These are phyloP conservation scores for Plasmodium billcollinsi DNA, from an alignment of 169 alveolate genomes.

Conservation along the genomic window DNA sequence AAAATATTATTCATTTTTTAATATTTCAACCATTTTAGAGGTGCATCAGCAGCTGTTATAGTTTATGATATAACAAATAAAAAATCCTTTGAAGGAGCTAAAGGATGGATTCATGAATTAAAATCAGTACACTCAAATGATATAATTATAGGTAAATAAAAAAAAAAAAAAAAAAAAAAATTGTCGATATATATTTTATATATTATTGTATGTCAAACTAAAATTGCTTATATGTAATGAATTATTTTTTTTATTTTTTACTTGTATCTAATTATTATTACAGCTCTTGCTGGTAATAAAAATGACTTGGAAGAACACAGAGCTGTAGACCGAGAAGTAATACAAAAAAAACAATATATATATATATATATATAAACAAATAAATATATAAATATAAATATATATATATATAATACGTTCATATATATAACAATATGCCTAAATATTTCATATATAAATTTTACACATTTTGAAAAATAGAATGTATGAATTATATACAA, in stretches of 20 bases:
- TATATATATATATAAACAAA: background rate
- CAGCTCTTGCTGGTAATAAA: conserved; percentile 93
- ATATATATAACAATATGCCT: background rate
- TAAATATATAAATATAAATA: background rate
- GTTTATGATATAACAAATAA: conserved; percentile 92
- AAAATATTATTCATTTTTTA: background rate
- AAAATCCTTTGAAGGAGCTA: conserved; percentile 91
- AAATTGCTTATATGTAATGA: background rate
- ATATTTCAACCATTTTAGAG: conserved; percentile 77
- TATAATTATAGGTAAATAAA: conserved; percentile 80
- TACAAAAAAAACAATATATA: background rate
- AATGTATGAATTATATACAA: background rate
- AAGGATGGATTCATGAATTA: conserved; percentile 92
- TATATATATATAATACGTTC: background rate
- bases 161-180: too few species aligned
- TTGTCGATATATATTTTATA: background rate
- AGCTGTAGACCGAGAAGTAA: conserved; percentile 89
- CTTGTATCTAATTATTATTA: background rate
- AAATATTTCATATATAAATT: too few species aligned
- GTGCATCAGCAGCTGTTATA: conserved; percentile 94
- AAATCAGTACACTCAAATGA: conserved; percentile 87
- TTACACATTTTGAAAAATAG: background rate
- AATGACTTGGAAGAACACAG: conserved; percentile 89
- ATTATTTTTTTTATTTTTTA: background rate
- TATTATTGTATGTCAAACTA: too few species aligned